phyloP scores from a whole-genome alignment of 208 protist genomes.

The Crithidia bombi region DNA sequence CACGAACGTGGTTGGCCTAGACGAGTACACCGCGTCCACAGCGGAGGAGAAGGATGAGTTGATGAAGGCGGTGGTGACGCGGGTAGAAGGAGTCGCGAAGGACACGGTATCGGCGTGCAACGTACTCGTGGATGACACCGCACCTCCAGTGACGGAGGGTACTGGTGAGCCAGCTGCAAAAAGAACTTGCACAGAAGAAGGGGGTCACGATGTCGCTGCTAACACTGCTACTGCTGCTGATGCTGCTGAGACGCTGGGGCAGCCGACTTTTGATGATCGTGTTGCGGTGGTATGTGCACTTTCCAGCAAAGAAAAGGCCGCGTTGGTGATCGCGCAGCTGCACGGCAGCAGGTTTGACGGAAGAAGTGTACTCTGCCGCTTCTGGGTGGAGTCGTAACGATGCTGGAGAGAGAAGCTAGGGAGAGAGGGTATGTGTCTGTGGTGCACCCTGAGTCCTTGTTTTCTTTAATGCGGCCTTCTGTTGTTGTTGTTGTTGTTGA shows the following conservation, averaged over 20 bases:
- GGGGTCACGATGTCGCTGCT: constrained; percentile 5
- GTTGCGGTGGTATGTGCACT: constrained; percentile 68
- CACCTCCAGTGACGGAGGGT: not conserved
- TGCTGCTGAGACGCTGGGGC: not conserved
- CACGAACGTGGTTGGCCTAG: constrained; percentile 61
- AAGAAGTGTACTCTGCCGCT: constrained; percentile 65
- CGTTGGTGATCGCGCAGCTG: constrained; percentile 56
- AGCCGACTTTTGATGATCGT: constrained; percentile 54
- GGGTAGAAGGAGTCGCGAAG: constrained; percentile 46
- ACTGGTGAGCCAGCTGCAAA: constrained; percentile 20
- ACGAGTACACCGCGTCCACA: constrained; percentile 17
- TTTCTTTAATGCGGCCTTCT: not conserved
- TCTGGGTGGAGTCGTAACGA: constrained; percentile 24
- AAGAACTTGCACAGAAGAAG: not conserved
- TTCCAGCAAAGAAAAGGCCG: constrained; percentile 50
- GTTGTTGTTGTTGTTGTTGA: not conserved
- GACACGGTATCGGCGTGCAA: constrained; percentile 34
- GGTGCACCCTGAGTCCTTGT: too few species aligned
- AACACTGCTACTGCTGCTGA: not conserved
- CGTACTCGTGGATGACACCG: constrained; percentile 55
- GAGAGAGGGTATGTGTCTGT: not conserved
- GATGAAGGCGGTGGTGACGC: constrained; percentile 37
- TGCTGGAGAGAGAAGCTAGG: not conserved
- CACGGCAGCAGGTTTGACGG: constrained; percentile 69
- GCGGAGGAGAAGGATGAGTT: constrained; percentile 36